Percentiles rank a stretch among this genome's conserved stretches.
These are phyloP conservation scores for Phylloporus sp. DNA, from an alignment of 768 basidiomycete species.

Conservation along the genomic window DNA sequence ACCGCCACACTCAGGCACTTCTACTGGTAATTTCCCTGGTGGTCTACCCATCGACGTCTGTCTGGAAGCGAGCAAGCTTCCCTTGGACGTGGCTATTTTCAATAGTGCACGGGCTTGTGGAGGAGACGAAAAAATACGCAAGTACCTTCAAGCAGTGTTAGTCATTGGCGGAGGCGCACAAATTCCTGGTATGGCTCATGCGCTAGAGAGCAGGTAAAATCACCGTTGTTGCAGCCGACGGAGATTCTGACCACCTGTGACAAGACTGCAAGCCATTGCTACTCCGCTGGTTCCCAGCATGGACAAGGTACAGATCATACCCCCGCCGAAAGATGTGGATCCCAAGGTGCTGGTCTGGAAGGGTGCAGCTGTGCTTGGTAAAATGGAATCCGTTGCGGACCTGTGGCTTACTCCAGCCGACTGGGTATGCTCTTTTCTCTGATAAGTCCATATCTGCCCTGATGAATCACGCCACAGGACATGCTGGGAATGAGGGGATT, in stretches of 20 bases:
- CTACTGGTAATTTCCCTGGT: slow-evolving; percentile 32
- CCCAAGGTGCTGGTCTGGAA: slow-evolving; percentile 92
- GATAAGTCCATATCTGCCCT: background rate
- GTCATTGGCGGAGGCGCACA: slow-evolving; percentile 83
- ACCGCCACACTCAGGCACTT: slow-evolving; percentile 16
- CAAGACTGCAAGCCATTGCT: slow-evolving; percentile 72
- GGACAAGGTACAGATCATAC: slow-evolving; percentile 87
- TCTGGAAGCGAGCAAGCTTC: slow-evolving; percentile 84
- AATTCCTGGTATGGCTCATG: slow-evolving; percentile 80
- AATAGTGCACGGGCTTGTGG: slow-evolving; percentile 87
- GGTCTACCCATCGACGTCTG: slow-evolving; percentile 70
- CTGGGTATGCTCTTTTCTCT: slow-evolving; percentile 57
- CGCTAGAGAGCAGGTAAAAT: slow-evolving; percentile 77
- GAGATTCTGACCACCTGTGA: slow-evolving; percentile 5
- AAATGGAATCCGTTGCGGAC: slow-evolving; percentile 87
- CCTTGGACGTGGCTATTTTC: slow-evolving; percentile 89
- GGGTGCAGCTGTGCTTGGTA: slow-evolving; percentile 85
- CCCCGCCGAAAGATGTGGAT: slow-evolving; percentile 92
- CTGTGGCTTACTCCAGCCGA: slow-evolving; percentile 85
- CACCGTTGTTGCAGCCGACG: background rate
- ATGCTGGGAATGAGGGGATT: slow-evolving; percentile 74
- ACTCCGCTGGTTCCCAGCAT: slow-evolving; percentile 79
- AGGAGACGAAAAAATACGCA: slow-evolving; percentile 84
- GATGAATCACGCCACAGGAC: slow-evolving; percentile 44
- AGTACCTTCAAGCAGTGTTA: slow-evolving; percentile 83